phyloP scores from a whole-genome alignment of 352 stramenopile species.

The Phytopythium delawarense region DNA sequence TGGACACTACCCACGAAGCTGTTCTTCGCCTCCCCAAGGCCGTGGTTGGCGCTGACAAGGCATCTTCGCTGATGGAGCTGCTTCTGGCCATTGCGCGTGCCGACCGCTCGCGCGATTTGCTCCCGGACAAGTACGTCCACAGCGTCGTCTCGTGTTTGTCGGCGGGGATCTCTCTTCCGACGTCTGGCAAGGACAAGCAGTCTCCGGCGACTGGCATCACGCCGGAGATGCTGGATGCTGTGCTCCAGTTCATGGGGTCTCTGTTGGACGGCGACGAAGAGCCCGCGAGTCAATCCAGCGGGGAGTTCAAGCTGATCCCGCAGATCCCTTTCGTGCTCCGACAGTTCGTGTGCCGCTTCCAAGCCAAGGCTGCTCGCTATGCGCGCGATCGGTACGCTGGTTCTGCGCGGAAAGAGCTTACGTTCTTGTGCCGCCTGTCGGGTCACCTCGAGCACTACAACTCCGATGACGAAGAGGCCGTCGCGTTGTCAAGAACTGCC shows the following conservation, averaged over 20 bases:
- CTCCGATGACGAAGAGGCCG: conserved; percentile 15
- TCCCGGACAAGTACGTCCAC: conserved; percentile 31
- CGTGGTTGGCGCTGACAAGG: conserved; percentile 70
- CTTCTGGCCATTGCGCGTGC: conserved; percentile 59
- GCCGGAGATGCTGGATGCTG: conserved; percentile 58
- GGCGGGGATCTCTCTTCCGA: conserved; percentile 3
- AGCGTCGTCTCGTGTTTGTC: conserved; percentile 69
- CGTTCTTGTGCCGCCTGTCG: conserved; percentile 76
- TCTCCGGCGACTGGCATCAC: conserved; percentile 37
- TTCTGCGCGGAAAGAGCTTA: conserved; percentile 78
- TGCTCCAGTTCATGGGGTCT: conserved; percentile 76
- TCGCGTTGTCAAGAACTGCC: conserved; percentile 11
- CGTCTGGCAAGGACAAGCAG: neutral
- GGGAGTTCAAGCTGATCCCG: conserved; percentile 36
- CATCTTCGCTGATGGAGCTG: conserved; percentile 74
- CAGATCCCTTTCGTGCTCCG: conserved; percentile 77
- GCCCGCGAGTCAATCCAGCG: conserved; percentile 6
- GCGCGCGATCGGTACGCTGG: conserved; percentile 68
- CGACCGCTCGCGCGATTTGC: conserved; percentile 27
- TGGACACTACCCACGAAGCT: conserved; percentile 45
- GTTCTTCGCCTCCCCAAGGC: conserved; percentile 66
- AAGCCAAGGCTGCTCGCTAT: conserved; percentile 76
- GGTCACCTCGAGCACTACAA: conserved; percentile 47
- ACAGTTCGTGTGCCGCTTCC: conserved; percentile 79
- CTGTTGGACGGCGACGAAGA: conserved; percentile 72